phyloP scores from a whole-genome alignment of 495 filamentous ascomycete genomes.

The Annulohypoxylon stygium region DNA sequence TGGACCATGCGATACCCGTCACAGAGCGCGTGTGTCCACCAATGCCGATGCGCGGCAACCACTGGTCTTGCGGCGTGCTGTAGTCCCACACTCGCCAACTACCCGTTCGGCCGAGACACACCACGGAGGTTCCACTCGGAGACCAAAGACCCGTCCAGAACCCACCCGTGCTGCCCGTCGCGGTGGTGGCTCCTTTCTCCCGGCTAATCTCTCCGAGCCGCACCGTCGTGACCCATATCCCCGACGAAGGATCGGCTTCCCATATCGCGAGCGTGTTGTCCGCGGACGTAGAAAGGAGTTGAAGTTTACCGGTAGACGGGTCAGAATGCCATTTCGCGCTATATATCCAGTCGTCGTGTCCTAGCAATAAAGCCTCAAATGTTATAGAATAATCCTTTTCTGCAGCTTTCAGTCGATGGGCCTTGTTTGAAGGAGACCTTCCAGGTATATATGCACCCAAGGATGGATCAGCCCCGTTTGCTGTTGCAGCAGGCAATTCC shows the following conservation, averaged over 20 bases:
- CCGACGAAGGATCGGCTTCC: conserved; percentile 83
- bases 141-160: conserved; percentile 98
- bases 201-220: conserved; percentile 92
- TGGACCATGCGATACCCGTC: conserved; percentile 86
- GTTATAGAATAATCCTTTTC: conserved; percentile 79
- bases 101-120: conserved; percentile 88
- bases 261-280: conserved; percentile 96
- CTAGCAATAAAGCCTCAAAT: conserved; percentile 93
- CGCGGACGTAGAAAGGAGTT: conserved; percentile 90
- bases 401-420: conserved; percentile 71
- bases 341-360: conserved; percentile 99
- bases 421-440: conserved; percentile 84
- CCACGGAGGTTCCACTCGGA: conserved; percentile 77
- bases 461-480: conserved; percentile 59
- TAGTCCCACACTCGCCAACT: conserved; percentile 88
- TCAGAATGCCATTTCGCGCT: conserved; percentile 76
- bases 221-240: conserved; percentile 87
- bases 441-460: conserved; percentile 69
- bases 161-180: conserved; percentile 93
- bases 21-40: conserved; percentile 86
- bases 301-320: conserved; percentile 62
- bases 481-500: conserved; percentile 64
- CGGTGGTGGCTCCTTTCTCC: conserved; percentile 94
- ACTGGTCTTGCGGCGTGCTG: conserved; percentile 65
- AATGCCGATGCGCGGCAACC: conserved; percentile 81